Evolutionary conservation across 2,329 filamentous ascomycete genomes (phyloP).

Genomic region (Aspergillus ochraceus): DNA sequence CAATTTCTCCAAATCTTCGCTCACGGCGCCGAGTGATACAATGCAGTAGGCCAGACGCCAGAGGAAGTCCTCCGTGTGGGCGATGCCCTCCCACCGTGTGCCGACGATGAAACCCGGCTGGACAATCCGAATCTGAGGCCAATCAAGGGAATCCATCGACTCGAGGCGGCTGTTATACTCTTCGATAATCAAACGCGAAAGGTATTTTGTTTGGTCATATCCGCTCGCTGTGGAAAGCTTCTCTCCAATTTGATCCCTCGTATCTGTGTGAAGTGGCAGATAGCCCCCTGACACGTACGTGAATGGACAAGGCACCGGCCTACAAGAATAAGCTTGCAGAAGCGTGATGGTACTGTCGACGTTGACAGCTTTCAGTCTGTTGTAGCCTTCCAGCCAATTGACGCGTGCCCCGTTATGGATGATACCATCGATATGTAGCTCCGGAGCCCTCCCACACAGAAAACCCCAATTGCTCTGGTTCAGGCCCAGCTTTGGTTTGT

Average conservation of each 20-base stretch:
- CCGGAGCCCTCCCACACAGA: background rate
- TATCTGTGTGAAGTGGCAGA: background rate
- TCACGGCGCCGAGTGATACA: background rate
- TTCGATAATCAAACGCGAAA: slow-evolving; percentile 5
- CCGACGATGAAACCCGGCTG: slow-evolving; percentile 1
- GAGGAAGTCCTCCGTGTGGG: slow-evolving; percentile 7
- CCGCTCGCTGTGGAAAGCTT: slow-evolving; percentile 6
- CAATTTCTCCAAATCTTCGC: background rate
- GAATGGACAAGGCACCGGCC: background rate
- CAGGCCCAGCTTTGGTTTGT: slow-evolving; percentile 6
- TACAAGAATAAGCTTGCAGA: background rate
- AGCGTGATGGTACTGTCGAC: slow-evolving; percentile 4
- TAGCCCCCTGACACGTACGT: background rate
- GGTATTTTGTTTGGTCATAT: slow-evolving; percentile 11
- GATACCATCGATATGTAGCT: slow-evolving; percentile 5
- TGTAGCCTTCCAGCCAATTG: slow-evolving; percentile 9
- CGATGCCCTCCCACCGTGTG: slow-evolving; percentile 4
- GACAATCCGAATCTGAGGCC: background rate
- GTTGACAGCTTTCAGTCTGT: slow-evolving; percentile 7
- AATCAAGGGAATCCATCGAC: background rate
- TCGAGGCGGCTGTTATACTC: background rate
- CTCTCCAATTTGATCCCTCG: slow-evolving; percentile 1
- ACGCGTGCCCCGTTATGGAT: slow-evolving; percentile 16
- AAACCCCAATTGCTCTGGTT: slow-evolving; percentile 1
- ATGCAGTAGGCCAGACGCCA: slow-evolving; percentile 6